These are phyloP conservation scores for Acanthamoeba triangularis DNA, from an alignment of 208 protist genomes.

Conservation along the genomic window DNA sequence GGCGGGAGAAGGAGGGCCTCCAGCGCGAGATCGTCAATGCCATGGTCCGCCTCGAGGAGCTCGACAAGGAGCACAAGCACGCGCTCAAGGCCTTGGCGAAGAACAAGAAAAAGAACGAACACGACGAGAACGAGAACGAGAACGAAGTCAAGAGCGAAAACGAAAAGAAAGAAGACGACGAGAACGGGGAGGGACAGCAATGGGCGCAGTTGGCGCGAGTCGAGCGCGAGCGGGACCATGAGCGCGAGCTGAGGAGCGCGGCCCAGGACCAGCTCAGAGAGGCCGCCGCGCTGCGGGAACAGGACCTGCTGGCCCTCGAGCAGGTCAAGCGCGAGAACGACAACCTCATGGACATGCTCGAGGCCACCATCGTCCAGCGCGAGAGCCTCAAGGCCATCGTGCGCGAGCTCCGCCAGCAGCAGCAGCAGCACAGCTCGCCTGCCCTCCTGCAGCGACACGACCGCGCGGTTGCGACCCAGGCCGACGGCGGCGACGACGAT, in stretches of 20 bases:
- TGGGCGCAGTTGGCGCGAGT: background rate
- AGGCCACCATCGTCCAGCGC: constrained; percentile 13
- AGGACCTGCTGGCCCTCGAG: background rate
- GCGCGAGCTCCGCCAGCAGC: background rate
- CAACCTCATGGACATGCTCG: constrained; percentile 1
- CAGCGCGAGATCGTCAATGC: constrained; percentile 13
- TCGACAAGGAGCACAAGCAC: background rate
- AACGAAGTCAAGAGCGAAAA: background rate
- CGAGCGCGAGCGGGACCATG: background rate
- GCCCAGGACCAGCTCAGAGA: background rate
- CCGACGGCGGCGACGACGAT: background rate
- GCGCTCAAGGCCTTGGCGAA: background rate
- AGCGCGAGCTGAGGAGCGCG: background rate
- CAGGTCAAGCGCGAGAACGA: constrained; percentile 5
- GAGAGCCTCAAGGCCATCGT: background rate
- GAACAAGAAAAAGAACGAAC: background rate
- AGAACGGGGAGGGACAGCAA: background rate
- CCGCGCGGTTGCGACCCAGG: too few species aligned
- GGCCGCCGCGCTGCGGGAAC: background rate
- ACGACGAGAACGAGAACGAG: background rate
- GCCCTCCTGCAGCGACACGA: too few species aligned
- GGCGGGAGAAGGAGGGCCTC: background rate
- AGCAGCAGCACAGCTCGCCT: background rate
- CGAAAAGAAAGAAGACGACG: background rate
- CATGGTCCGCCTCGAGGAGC: constrained; percentile 33